These are phyloP conservation scores for Melaleuca alternifolia DNA, from an alignment of 345 rosid species.

Conservation along the genomic window DNA sequence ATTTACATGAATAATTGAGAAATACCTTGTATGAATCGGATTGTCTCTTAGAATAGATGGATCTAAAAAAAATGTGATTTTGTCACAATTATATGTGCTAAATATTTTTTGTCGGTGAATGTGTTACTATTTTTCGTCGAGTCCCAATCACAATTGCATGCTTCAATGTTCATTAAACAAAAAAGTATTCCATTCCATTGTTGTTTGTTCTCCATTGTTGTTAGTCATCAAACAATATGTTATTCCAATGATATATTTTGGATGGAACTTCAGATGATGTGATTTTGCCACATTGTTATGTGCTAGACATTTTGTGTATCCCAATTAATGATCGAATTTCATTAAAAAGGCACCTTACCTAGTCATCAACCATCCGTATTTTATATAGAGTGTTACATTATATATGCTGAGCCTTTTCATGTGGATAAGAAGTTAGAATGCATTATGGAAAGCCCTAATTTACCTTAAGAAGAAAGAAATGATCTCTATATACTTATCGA, in stretches of 20 bases:
- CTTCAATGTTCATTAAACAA: neutral
- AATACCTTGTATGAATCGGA: neutral
- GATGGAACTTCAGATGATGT: too few species aligned
- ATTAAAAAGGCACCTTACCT: neutral
- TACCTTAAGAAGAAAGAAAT: too few species aligned
- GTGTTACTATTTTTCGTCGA: neutral
- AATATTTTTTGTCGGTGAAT: neutral
- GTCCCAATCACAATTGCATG: neutral
- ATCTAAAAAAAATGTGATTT: neutral
- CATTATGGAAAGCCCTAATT: too few species aligned
- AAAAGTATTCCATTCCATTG: neutral
- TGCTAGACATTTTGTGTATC: too few species aligned
- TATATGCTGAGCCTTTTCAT: too few species aligned
- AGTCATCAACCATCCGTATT: too few species aligned
- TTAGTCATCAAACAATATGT: neutral
- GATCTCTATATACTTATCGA: too few species aligned
- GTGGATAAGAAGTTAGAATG: too few species aligned
- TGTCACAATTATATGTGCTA: neutral
- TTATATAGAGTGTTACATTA: too few species aligned
- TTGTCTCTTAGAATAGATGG: neutral
- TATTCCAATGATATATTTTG: neutral
- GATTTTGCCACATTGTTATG: too few species aligned
- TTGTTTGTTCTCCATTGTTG: neutral
- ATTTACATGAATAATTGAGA: neutral
- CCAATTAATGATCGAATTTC: neutral